Percentiles rank a stretch among this genome's conserved stretches.
Evolutionary conservation across 768 basidiomycete species (phyloP).

Genomic region (Agaricus bisporus): DNA sequence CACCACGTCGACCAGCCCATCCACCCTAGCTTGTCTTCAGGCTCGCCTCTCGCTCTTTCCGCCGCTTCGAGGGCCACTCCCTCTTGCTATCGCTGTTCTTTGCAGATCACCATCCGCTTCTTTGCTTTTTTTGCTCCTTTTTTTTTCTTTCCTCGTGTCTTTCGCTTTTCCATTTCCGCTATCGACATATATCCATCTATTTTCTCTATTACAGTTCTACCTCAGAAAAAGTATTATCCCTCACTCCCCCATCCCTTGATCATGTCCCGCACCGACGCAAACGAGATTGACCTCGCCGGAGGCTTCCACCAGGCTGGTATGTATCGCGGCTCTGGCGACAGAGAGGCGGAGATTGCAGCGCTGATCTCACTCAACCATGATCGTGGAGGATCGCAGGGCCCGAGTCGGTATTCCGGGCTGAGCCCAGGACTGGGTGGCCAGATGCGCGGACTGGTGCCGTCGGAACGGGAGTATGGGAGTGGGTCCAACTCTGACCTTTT

Average conservation of each 20-base stretch:
- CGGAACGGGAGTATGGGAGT: slow-evolving; percentile 19
- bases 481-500: slow-evolving; percentile 6
- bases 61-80: slow-evolving; percentile 9
- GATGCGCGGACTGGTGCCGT: neutral
- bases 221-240: neutral
- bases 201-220: neutral
- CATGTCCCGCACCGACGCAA: slow-evolving; percentile 40
- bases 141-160: slow-evolving; percentile 5
- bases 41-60: slow-evolving; percentile 15
- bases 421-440: neutral
- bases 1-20: slow-evolving; percentile 3
- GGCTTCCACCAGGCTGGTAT: slow-evolving; percentile 21
- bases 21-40: slow-evolving; percentile 24
- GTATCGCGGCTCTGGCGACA: neutral
- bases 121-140: slow-evolving; percentile 14
- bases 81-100: slow-evolving; percentile 18
- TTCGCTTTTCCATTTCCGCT: slow-evolving; percentile 8
- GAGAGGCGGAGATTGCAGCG: slow-evolving; percentile 3
- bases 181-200: neutral
- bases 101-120: slow-evolving; percentile 13
- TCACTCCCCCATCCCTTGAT: neutral
- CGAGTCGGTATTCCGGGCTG: neutral
- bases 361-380: neutral
- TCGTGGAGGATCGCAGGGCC: slow-evolving; percentile 5
- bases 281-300: slow-evolving; percentile 33